A percentile compares a stretch with the other conserved stretches of the same genome.
These are phyloP conservation scores for Schizosaccharomyces versatilis DNA, from an alignment of 1,139 yeast species.

Conservation along the genomic window DNA sequence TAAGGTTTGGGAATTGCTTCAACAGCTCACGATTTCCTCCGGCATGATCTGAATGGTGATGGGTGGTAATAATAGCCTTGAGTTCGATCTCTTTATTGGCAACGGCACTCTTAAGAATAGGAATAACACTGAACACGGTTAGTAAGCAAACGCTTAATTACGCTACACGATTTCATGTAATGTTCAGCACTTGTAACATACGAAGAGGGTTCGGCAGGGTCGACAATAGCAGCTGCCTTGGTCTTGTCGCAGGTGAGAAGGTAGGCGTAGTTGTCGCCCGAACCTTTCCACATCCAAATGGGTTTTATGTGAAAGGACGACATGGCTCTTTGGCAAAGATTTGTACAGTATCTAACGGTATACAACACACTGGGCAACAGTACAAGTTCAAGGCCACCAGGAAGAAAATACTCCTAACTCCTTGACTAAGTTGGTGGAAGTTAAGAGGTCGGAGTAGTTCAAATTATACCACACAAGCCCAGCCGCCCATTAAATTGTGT, in stretches of 20 bases:
- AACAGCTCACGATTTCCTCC: constrained; percentile 45
- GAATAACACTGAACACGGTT: constrained; percentile 17
- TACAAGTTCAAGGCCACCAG: too few relatives aligned
- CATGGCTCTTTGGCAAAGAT: neutral
- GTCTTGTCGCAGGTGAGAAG: constrained; percentile 47
- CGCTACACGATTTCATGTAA: neutral
- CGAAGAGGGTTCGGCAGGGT: constrained; percentile 59
- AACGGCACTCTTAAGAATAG: constrained; percentile 23
- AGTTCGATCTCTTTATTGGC: constrained; percentile 24
- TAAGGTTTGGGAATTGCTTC: constrained; percentile 19
- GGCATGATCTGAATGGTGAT: constrained; percentile 85
- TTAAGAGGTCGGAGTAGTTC: neutral
- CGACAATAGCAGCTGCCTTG: constrained; percentile 54
- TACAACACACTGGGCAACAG: too few relatives aligned
- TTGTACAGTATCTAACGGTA: too few relatives aligned
- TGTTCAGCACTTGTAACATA: neutral
- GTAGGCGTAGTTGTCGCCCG: constrained; percentile 76
- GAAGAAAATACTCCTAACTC: neutral
- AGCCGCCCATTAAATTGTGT: too few relatives aligned
- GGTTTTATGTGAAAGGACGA: constrained; percentile 1
- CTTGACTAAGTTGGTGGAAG: neutral
- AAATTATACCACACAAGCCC: too few relatives aligned
- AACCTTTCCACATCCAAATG: constrained; percentile 2
- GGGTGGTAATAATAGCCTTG: constrained; percentile 72
- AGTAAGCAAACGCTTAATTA: neutral